Percentiles rank a stretch among this genome's conserved stretches.
These are phyloP conservation scores for Leccinum pellstonianum DNA, from an alignment of 768 basidiomycete genomes.

Conservation along the genomic window DNA sequence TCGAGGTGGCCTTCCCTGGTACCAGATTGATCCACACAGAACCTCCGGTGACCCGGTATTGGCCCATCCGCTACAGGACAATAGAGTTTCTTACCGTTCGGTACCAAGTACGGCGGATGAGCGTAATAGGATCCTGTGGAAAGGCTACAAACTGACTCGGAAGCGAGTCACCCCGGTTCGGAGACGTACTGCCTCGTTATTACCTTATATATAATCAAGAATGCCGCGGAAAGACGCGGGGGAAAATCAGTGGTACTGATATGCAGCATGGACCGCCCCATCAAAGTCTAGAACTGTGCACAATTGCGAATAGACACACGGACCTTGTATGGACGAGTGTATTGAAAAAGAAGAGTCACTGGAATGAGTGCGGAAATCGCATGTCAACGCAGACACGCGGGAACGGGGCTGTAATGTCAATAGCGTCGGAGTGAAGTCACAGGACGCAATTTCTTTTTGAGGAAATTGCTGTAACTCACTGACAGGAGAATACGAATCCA, in stretches of 20 bases:
- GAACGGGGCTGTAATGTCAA: constrained; percentile 22
- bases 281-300: neutral
- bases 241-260: constrained; percentile 2
- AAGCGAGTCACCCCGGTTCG: constrained; percentile 11
- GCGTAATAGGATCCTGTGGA: constrained; percentile 8
- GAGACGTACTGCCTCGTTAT: constrained; percentile 17
- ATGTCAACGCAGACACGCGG: constrained; percentile 20
- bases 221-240: constrained; percentile 8
- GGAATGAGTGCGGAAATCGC: constrained; percentile 18
- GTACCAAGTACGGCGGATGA: neutral
- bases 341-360: constrained; percentile 5
- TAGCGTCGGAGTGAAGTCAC: constrained; percentile 15
- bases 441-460: constrained; percentile 15
- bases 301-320: neutral
- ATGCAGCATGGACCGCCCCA: neutral
- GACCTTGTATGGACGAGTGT: neutral
- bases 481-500: constrained; percentile 22
- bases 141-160: constrained; percentile 12
- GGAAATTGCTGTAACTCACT: constrained; percentile 19
- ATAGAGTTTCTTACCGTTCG: too few species aligned
- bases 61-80: neutral
- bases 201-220: constrained; percentile 11
- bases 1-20: too few species aligned
- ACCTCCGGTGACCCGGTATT: neutral
- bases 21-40: neutral